Percentiles rank a stretch among this genome's conserved stretches.
Conservation (phyloP, 345 rosid genomes). For the Eucalyptus leucophloia region DNA sequence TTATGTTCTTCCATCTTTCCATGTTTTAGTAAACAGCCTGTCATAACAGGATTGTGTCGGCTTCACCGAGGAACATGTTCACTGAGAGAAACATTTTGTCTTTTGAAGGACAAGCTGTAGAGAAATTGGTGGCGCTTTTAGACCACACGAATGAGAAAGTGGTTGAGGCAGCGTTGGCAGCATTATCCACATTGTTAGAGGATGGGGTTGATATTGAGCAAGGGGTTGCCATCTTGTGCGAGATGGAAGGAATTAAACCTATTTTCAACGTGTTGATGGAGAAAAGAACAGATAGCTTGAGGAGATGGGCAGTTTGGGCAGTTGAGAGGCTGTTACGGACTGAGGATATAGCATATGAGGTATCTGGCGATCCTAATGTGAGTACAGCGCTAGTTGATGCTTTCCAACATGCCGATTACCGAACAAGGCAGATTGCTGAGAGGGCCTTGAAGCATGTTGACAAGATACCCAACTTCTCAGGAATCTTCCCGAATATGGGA, state of each 20-base stretch:
- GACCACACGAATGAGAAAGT: constrained; percentile 88
- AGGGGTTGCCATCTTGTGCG: constrained; percentile 49
- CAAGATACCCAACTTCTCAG: constrained; percentile 90
- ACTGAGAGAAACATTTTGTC: constrained; percentile 68
- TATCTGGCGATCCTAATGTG: constrained; percentile 67
- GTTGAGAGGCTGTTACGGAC: constrained; percentile 80
- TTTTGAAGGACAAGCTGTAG: constrained; percentile 83
- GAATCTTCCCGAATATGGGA: constrained; percentile 57
- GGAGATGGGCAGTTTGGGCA: constrained; percentile 75
- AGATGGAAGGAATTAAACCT: constrained; percentile 61
- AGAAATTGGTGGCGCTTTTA: constrained; percentile 72
- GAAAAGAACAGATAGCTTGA: constrained; percentile 57
- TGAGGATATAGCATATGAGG: constrained; percentile 61
- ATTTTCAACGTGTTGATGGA: constrained; percentile 60
- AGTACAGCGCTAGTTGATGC: constrained; percentile 88
- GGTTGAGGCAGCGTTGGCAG: constrained; percentile 86
- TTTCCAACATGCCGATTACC: constrained; percentile 80
- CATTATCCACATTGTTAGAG: constrained; percentile 74
- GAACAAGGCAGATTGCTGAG: constrained; percentile 83
- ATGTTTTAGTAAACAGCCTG: constrained; percentile 55
- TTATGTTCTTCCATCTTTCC: constrained; percentile 55
- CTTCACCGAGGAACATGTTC: constrained; percentile 83
- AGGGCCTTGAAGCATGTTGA: constrained; percentile 79
- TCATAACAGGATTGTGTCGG: constrained; percentile 58
- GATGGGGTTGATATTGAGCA: constrained; percentile 67